phyloP scores from a whole-genome alignment of 2,329 filamentous ascomycete genomes.

The Colletotrichum musae region DNA sequence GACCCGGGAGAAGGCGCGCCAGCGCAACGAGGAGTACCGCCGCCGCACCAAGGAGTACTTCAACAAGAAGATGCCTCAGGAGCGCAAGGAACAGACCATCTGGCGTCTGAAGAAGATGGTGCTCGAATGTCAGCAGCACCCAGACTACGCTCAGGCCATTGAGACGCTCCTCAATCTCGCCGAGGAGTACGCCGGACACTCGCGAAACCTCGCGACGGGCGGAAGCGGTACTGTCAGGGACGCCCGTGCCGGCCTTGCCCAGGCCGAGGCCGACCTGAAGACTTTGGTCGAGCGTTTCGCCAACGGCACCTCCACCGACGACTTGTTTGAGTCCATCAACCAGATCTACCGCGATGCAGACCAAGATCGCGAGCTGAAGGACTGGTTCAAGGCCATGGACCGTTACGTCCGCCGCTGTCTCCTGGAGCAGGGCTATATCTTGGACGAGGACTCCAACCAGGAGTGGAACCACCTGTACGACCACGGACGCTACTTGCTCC shows the following conservation, averaged over 20 bases:
- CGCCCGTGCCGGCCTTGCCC: slow-evolving; percentile 76
- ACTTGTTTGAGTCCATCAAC: slow-evolving; percentile 87
- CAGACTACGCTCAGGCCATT: slow-evolving; percentile 94
- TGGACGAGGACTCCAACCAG: slow-evolving; percentile 83
- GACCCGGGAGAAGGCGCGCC: slow-evolving; percentile 64
- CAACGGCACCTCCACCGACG: slow-evolving; percentile 91
- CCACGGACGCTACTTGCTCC: slow-evolving; percentile 86
- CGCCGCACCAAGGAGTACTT: slow-evolving; percentile 80
- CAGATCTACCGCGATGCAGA: slow-evolving; percentile 91
- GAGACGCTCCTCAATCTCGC: slow-evolving; percentile 87
- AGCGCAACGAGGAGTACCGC: slow-evolving; percentile 60
- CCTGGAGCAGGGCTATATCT: slow-evolving; percentile 90
- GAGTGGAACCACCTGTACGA: slow-evolving; percentile 92
- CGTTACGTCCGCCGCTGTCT: slow-evolving; percentile 85
- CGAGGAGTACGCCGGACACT: slow-evolving; percentile 86
- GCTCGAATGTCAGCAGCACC: slow-evolving; percentile 94
- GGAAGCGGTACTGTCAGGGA: slow-evolving; percentile 79
- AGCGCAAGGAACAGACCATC: slow-evolving; percentile 92
- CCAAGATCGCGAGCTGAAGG: slow-evolving; percentile 85
- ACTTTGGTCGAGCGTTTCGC: slow-evolving; percentile 95
- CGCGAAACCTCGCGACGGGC: slow-evolving; percentile 75
- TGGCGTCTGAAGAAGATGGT: slow-evolving; percentile 98
- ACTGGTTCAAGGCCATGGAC: slow-evolving; percentile 89
- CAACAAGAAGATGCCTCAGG: slow-evolving; percentile 87
- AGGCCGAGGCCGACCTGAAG: slow-evolving; percentile 86